Percentiles rank a stretch among this genome's conserved stretches.
Evolutionary conservation across 192 early-diverging fungal genomes (phyloP).

Genomic region (Podila epicladia): DNA sequence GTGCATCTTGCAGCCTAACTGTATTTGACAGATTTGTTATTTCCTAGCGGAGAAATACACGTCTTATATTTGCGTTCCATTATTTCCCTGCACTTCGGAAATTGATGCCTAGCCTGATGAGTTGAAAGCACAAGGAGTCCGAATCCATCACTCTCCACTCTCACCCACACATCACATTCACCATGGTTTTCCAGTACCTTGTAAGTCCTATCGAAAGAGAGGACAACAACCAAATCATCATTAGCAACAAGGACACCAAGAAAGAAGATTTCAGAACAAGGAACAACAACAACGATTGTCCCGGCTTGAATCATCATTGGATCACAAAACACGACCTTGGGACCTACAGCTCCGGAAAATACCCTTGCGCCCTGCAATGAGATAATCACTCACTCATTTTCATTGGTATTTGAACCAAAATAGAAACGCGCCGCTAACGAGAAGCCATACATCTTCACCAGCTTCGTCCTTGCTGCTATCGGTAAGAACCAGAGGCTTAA

Average conservation of each 20-base stretch:
- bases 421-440: slow-evolving; percentile 35
- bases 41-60: too few species aligned
- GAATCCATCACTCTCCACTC: neutral
- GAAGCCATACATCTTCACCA: slow-evolving; percentile 52
- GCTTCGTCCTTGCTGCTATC: slow-evolving; percentile 46
- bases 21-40: too few species aligned
- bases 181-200: slow-evolving; percentile 51
- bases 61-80: too few species aligned
- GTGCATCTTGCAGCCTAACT: neutral
- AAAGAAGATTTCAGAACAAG: too few species aligned
- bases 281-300: too few species aligned
- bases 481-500: slow-evolving; percentile 15
- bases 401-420: neutral
- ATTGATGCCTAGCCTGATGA: neutral
- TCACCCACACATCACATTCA: neutral
- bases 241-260: neutral
- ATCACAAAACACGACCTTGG: too few species aligned
- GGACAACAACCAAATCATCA: neutral
- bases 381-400: neutral
- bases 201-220: slow-evolving; percentile 21
- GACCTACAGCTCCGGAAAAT: neutral
- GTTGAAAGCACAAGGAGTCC: neutral
- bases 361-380: neutral
- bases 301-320: too few species aligned
- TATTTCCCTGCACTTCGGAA: too few species aligned